These are phyloP conservation scores for Tetrapisispora phaffii DNA, from an alignment of 805 yeast species.

Conservation along the genomic window DNA sequence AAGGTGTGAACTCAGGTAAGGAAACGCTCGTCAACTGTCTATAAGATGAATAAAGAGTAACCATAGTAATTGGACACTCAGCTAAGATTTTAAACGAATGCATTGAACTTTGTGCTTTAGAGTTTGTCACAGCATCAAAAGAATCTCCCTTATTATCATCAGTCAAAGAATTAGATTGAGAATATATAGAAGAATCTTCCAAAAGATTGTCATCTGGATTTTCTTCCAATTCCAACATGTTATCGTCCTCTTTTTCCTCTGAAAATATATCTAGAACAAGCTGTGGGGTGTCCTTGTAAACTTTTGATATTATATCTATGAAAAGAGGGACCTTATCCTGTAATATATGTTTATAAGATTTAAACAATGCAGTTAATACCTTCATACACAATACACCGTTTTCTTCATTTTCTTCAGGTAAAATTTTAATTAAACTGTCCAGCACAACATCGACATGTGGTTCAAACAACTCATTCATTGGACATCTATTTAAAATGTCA, in stretches of 20 bases:
- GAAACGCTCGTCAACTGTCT: conserved; percentile 63
- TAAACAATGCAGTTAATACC: conserved; percentile 73
- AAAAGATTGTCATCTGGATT: neutral
- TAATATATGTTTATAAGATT: conserved; percentile 63
- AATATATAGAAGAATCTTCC: neutral
- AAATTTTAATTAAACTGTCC: conserved; percentile 44
- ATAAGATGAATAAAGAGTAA: conserved; percentile 79
- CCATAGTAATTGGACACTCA: conserved; percentile 96
- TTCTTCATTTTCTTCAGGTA: conserved; percentile 82
- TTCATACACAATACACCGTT: conserved; percentile 89
- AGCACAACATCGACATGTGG: conserved; percentile 55
- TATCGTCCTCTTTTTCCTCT: conserved; percentile 8
- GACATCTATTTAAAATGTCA: conserved; percentile 72
- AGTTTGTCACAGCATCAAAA: neutral
- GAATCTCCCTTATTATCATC: conserved; percentile 1
- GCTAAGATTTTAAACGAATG: conserved; percentile 82
- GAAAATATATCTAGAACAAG: conserved; percentile 66
- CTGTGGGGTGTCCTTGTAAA: conserved; percentile 70
- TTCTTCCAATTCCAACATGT: conserved; percentile 6
- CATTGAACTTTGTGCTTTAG: conserved; percentile 56
- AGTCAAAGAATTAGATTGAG: neutral
- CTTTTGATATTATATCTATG: conserved; percentile 59
- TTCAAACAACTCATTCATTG: conserved; percentile 71
- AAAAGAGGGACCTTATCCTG: conserved; percentile 69
- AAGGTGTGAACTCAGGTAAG: conserved; percentile 69